phyloP scores from a whole-genome alignment of 192 early-diverging fungal genomes.

The Rhizoclosmatium sp. region DNA sequence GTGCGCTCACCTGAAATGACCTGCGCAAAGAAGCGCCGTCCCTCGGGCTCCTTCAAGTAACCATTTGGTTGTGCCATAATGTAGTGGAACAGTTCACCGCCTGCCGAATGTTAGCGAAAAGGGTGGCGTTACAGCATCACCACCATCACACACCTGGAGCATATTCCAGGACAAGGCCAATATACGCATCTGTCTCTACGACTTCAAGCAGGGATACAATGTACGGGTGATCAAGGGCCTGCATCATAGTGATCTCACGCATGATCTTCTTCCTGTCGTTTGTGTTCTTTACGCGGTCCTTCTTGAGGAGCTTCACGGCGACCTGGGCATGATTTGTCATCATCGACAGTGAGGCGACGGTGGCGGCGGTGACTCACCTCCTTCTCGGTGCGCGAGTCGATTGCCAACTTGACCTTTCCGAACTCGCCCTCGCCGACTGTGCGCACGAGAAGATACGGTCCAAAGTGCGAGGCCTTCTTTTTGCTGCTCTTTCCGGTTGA shows the following conservation, averaged over 20 bases:
- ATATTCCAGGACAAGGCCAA: constrained; percentile 95
- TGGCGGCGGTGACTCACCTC: constrained; percentile 20
- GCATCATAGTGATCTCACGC: constrained; percentile 48
- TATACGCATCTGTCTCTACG: constrained; percentile 95
- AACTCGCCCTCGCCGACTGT: constrained; percentile 69
- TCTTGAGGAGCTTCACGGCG: constrained; percentile 90
- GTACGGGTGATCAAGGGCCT: constrained; percentile 69
- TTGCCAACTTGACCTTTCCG: constrained; percentile 66
- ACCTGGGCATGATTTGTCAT: constrained; percentile 58
- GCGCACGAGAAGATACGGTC: constrained; percentile 55
- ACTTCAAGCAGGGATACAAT: constrained; percentile 95
- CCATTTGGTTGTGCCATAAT: constrained; percentile 86
- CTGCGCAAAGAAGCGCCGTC: constrained; percentile 91
- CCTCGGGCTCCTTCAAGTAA: constrained; percentile 91
- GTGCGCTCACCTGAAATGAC: constrained; percentile 73
- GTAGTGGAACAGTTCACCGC: constrained; percentile 97
- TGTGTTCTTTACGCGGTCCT: constrained; percentile 63
- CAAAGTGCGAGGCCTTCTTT: constrained; percentile 40
- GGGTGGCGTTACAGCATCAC: neutral
- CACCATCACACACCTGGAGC: constrained; percentile 4
- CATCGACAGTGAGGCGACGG: neutral
- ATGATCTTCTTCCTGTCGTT: constrained; percentile 38
- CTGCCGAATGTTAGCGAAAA: constrained; percentile 56
- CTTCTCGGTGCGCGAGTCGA: constrained; percentile 43
- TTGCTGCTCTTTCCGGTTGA: too few species aligned